Evolutionary conservation across 2,329 filamentous ascomycete genomes (phyloP).

Genomic region (Aspergillus amoenus): DNA sequence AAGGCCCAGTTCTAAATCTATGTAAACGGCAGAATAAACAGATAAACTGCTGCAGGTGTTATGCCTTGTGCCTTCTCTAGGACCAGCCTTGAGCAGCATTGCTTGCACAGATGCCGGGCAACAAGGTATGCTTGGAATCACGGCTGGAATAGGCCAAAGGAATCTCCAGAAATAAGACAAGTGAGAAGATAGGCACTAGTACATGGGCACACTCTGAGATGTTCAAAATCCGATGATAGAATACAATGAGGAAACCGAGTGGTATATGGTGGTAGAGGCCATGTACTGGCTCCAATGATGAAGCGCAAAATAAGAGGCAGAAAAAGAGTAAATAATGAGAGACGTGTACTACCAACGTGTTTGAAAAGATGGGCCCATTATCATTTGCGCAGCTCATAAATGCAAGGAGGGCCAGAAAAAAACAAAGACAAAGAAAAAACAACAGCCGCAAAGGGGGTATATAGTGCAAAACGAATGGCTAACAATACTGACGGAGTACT

Average conservation of each 20-base stretch:
- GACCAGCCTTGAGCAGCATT: slow-evolving; percentile 13
- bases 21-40: slow-evolving; percentile 3
- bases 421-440: neutral
- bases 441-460: slow-evolving; percentile 20
- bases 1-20: slow-evolving; percentile 12
- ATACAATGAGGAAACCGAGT: slow-evolving; percentile 10
- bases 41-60: slow-evolving; percentile 10
- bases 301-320: neutral
- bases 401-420: neutral
- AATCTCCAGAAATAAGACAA: slow-evolving; percentile 7
- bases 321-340: slow-evolving; percentile 4
- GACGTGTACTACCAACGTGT: neutral
- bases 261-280: slow-evolving; percentile 6
- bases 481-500: slow-evolving; percentile 10
- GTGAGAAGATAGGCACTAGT: neutral
- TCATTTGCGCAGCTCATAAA: slow-evolving; percentile 13
- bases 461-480: slow-evolving; percentile 8
- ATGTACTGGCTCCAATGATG: neutral
- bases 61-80: slow-evolving; percentile 11
- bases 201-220: slow-evolving; percentile 1
- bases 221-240: slow-evolving; percentile 10
- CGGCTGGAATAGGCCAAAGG: neutral
- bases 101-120: neutral
- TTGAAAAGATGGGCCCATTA: slow-evolving; percentile 1
- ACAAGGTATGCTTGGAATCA: neutral